Base-by-base conservation (phyloP, 2,329 filamentous ascomycete genomes). In the Teratosphaeria epicoccoides region DNA sequence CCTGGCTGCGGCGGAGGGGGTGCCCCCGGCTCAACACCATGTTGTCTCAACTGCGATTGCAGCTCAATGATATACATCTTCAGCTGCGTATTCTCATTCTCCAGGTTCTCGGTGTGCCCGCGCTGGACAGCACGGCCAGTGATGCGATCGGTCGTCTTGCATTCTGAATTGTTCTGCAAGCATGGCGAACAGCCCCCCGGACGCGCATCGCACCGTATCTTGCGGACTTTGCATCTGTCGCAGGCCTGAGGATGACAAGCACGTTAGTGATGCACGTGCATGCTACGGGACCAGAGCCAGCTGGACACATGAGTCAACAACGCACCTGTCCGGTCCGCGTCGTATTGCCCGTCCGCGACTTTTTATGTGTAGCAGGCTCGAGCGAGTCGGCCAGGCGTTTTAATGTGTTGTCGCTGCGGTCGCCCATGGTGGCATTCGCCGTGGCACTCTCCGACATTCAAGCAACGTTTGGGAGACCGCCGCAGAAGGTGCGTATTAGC, bases 201-300 rank as follows among this genome's bases (percentile, higher is more conserved):
- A 40, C 85, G 76, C 50, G 83, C 84, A 72, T 94, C 88, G 75
- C 88, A 94, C 65, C 87, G 82, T 62, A 94, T 94, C 71, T 95
- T 95, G 60, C 88, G 82, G 52, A 88, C 85, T 78, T 91, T 93
- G 77, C 88, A 94, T 51, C 88, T 78, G 70, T 94, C 88, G 75
- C 88, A 94, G 26, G 88, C 88, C 71, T 94, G 88, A 17, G n/a
- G 14, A 40, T 9, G 33, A 9, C 6, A 17, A 17, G 5, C 7
- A 4, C 20, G 33, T 40, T 20, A 40, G 33, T 17, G 10, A 17
- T 40, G n/a, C 33, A 40, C 33, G 20, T 17, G 33, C 33, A 17
- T 5, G n/a, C 7, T 17, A 17, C 2, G 9, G 6, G 33, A 20
- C n/a, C n/a, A n/a, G n/a, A n/a, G n/a, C n/a, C n/a, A 9, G 33